A percentile compares a stretch with the other conserved stretches of the same genome.
These are phyloP conservation scores for Ganoderma lingzhi DNA, from an alignment of 1,284 basidiomycete species.

Conservation along the genomic window DNA sequence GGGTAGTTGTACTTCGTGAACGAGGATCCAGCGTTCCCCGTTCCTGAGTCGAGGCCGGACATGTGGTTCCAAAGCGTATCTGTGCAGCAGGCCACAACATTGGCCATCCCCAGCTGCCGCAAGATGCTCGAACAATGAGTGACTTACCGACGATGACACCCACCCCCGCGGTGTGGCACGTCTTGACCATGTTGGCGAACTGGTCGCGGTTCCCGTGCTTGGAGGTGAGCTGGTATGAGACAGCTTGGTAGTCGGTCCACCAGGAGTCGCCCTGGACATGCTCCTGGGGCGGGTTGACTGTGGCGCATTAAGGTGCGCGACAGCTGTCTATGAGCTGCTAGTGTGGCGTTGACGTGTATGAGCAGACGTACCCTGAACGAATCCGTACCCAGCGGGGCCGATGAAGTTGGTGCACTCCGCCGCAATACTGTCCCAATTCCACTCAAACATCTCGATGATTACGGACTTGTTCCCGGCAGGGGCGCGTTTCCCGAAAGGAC, in stretches of 20 bases:
- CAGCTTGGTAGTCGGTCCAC: constrained; percentile 79
- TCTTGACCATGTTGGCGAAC: constrained; percentile 62
- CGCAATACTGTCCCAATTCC: constrained; percentile 60
- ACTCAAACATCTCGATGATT: constrained; percentile 47
- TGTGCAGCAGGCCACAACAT: constrained; percentile 29
- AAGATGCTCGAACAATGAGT: neutral
- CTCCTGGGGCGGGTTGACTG: constrained; percentile 59
- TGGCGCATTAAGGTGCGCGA: constrained; percentile 3
- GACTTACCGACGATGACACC: constrained; percentile 62
- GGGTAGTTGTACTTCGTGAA: constrained; percentile 65
- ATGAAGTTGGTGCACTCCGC: constrained; percentile 71
- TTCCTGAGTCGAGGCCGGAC: constrained; percentile 53
- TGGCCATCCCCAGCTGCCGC: neutral
- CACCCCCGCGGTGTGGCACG: constrained; percentile 69
- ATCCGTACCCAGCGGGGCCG: constrained; percentile 71
- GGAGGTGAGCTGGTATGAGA: constrained; percentile 65
- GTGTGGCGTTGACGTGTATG: no score
- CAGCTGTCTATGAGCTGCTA: neutral
- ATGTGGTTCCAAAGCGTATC: constrained; percentile 76
- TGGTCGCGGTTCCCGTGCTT: constrained; percentile 64
- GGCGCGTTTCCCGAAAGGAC: constrained; percentile 16
- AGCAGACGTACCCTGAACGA: constrained; percentile 60
- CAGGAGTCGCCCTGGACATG: constrained; percentile 60
- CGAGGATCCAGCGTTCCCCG: constrained; percentile 55
- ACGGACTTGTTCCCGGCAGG: constrained; percentile 33